Evolutionary conservation across 352 stramenopile genomes (phyloP).

Genomic region (Saprolegnia parasitica): DNA sequence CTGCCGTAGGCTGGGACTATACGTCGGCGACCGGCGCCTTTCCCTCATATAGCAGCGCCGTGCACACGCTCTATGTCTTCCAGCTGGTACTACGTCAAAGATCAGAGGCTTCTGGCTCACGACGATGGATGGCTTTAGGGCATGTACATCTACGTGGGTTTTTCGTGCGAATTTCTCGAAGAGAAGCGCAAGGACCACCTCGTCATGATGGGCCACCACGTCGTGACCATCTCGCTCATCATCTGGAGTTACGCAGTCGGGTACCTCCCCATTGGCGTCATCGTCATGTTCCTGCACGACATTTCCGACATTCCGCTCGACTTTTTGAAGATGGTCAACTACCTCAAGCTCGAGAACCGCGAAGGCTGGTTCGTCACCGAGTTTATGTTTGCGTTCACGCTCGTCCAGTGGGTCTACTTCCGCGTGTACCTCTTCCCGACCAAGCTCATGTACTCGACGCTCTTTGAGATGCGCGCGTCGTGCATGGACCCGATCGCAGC

Average conservation of each 20-base stretch:
- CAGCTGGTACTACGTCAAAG: slow-evolving; percentile 49
- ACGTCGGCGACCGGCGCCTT: slow-evolving; percentile 62
- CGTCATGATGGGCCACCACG: slow-evolving; percentile 88
- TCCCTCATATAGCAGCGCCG: slow-evolving; percentile 64
- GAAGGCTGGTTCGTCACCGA: slow-evolving; percentile 66
- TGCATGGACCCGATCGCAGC: slow-evolving; percentile 64
- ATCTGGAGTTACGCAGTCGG: slow-evolving; percentile 77
- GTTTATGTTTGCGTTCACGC: slow-evolving; percentile 58
- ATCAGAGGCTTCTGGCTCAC: not conserved
- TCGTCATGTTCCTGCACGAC: slow-evolving; percentile 82
- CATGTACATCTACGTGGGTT: slow-evolving; percentile 87
- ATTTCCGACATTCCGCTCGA: slow-evolving; percentile 85
- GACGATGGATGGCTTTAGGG: slow-evolving; percentile 38
- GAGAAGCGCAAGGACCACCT: slow-evolving; percentile 86
- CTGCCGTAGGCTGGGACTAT: slow-evolving; percentile 79
- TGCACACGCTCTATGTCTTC: slow-evolving; percentile 72
- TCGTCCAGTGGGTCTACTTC: slow-evolving; percentile 78
- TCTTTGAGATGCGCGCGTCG: slow-evolving; percentile 68
- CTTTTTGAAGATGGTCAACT: slow-evolving; percentile 88
- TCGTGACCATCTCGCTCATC: slow-evolving; percentile 81
- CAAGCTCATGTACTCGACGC: slow-evolving; percentile 73
- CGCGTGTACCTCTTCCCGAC: slow-evolving; percentile 81
- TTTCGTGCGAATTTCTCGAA: slow-evolving; percentile 86
- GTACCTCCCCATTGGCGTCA: slow-evolving; percentile 76
- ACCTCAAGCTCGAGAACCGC: slow-evolving; percentile 79